Evolutionary conservation across 352 stramenopile genomes (phyloP).

Genomic region (Phytopythium boreale): DNA sequence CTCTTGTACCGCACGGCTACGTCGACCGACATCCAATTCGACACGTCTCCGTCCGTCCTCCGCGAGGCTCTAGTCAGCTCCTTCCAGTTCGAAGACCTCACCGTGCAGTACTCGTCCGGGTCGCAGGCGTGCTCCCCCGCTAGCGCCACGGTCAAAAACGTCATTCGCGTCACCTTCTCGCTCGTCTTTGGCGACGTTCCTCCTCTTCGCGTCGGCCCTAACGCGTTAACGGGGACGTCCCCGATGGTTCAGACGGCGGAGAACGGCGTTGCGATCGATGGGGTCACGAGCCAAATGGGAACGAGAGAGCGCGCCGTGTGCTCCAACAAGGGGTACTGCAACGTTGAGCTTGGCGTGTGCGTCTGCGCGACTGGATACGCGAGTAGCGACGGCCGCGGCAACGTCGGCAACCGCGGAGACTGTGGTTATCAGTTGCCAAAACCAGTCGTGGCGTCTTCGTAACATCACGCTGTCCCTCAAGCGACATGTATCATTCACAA

Average conservation of each 20-base stretch:
- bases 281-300: conserved; percentile 47
- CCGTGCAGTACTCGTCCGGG: conserved; percentile 42
- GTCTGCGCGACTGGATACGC: conserved; percentile 45
- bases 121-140: conserved; percentile 32
- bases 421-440: conserved; percentile 38
- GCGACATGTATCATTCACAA: neutral
- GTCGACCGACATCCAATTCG: conserved; percentile 58
- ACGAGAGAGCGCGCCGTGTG: conserved; percentile 90
- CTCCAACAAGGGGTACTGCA: conserved; percentile 87
- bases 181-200: conserved; percentile 51
- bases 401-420: conserved; percentile 49
- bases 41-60: conserved; percentile 36
- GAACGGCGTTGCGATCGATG: conserved; percentile 33
- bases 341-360: conserved; percentile 53
- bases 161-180: conserved; percentile 55
- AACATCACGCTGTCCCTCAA: neutral
- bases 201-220: conserved; percentile 33
- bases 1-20: conserved; percentile 50
- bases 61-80: conserved; percentile 46
- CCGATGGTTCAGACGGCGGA: conserved; percentile 30
- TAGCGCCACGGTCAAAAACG: conserved; percentile 25
- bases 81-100: conserved; percentile 47
- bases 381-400: conserved; percentile 62
- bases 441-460: conserved; percentile 5
- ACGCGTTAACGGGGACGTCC: conserved; percentile 16